Conservation (phyloP, 2,329 filamentous ascomycete genomes). For the Aspergillus sergii region DNA sequence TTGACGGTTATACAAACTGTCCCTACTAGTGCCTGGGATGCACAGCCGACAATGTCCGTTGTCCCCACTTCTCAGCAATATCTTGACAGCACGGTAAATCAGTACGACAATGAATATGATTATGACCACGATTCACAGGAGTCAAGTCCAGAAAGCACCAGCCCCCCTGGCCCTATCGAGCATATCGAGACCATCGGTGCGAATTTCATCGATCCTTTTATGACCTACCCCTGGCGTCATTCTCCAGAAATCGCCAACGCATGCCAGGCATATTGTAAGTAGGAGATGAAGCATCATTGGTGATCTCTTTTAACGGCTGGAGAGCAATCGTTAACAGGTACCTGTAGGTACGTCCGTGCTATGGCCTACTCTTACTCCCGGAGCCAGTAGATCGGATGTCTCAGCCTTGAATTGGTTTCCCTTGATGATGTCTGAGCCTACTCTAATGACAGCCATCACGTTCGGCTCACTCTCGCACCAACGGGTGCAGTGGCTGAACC, state of each 20-base stretch:
- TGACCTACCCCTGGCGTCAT: constrained; percentile 26
- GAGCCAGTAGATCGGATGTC: constrained; percentile 1
- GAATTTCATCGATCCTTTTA: constrained; percentile 31
- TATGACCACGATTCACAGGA: neutral
- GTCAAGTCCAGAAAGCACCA: constrained; percentile 3
- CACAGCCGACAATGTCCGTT: neutral
- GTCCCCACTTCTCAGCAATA: neutral
- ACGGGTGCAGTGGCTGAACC: constrained; percentile 33
- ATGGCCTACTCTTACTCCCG: constrained; percentile 33
- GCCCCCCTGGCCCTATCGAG: constrained; percentile 1
- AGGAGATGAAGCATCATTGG: neutral
- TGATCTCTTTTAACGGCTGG: neutral
- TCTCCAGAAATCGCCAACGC: constrained; percentile 26
- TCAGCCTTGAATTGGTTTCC: constrained; percentile 31
- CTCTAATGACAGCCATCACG: constrained; percentile 35
- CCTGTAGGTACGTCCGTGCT: constrained; percentile 14
- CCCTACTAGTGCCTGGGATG: neutral
- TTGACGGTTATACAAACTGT: neutral
- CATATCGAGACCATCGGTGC: constrained; percentile 26
- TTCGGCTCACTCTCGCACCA: constrained; percentile 36
- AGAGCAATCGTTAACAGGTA: neutral
- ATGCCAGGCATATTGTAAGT: constrained; percentile 33
- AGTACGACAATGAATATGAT: neutral
- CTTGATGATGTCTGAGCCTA: constrained; percentile 30
- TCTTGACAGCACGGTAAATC: neutral